These are phyloP conservation scores for Alternaria sp. DNA, from an alignment of 2,329 filamentous ascomycete genomes.

Conservation along the genomic window DNA sequence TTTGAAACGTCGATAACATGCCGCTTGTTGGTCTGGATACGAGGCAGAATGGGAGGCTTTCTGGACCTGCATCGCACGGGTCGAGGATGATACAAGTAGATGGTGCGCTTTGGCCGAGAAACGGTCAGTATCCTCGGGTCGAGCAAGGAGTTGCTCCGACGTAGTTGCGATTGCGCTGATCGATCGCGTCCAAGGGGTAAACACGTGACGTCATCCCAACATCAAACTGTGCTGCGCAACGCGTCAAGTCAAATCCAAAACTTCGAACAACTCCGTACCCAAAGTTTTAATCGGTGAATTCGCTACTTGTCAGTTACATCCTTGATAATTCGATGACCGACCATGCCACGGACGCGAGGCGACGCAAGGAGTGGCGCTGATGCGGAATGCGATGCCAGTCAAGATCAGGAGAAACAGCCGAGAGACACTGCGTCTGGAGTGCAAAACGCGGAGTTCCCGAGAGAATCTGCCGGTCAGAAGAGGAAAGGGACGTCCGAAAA, in stretches of 20 bases:
- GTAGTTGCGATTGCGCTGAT: background rate
- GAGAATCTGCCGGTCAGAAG: background rate
- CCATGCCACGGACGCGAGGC: background rate
- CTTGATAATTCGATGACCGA: background rate
- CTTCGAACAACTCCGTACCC: background rate
- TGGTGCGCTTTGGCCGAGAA: background rate
- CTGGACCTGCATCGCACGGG: background rate
- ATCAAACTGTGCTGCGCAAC: background rate
- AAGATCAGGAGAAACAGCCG: background rate
- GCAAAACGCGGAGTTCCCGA: background rate
- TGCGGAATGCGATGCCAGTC: background rate
- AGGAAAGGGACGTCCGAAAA: background rate
- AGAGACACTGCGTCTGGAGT: background rate
- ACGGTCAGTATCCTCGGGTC: background rate
- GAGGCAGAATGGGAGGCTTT: background rate
- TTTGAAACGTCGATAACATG: background rate
- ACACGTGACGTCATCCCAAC: background rate
- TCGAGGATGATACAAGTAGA: background rate
- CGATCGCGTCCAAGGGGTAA: background rate
- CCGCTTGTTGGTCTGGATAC: background rate
- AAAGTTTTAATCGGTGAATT: background rate
- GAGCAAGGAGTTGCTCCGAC: background rate
- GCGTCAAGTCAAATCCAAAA: background rate
- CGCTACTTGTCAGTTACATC: background rate
- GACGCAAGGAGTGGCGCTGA: background rate